A percentile compares a stretch with the other conserved stretches of the same genome.
These are phyloP conservation scores for Akebia trifoliata DNA, from an alignment of 164 flowering plant species.

Conservation along the genomic window DNA sequence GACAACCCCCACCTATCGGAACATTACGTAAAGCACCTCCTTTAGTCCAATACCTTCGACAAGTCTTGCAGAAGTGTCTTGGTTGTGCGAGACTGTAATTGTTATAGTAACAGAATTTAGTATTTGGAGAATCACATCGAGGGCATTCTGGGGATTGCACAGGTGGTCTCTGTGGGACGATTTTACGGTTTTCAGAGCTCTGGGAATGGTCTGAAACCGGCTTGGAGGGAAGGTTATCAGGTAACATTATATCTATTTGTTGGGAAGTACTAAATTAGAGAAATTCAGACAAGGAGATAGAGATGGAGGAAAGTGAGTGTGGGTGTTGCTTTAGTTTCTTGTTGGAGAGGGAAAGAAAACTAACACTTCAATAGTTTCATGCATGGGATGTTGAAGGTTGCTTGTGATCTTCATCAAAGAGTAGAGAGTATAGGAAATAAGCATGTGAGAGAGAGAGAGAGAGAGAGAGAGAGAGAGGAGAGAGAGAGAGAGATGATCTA, in stretches of 20 bases:
- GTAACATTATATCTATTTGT: slow-evolving; percentile 25
- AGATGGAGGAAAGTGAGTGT: background rate
- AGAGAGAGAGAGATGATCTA: too few relatives aligned
- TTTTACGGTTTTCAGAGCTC: slow-evolving; percentile 7
- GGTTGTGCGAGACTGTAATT: slow-evolving; percentile 83
- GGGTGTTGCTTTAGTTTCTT: slow-evolving; percentile 27
- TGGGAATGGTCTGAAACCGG: slow-evolving; percentile 1
- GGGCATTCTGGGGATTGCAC: slow-evolving; percentile 58
- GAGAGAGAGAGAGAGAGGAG: slow-evolving; percentile 1
- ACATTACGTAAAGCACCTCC: slow-evolving; percentile 81
- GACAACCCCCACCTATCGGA: slow-evolving; percentile 80
- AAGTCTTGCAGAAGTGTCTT: slow-evolving; percentile 78
- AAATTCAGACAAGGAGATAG: background rate
- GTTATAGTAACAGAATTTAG: slow-evolving; percentile 88
- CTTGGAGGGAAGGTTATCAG: slow-evolving; percentile 21
- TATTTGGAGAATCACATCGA: slow-evolving; percentile 72
- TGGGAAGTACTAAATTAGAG: background rate
- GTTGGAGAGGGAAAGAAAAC: slow-evolving; percentile 35
- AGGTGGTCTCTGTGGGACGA: slow-evolving; percentile 29
- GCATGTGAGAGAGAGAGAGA: background rate
- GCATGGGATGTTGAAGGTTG: slow-evolving; percentile 35
- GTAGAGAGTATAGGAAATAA: background rate
- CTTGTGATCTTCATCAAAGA: slow-evolving; percentile 28
- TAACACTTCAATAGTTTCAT: slow-evolving; percentile 45
- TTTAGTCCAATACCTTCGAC: slow-evolving; percentile 77